phyloP scores from a whole-genome alignment of 208 protist species.

The Crithidia bombi region DNA sequence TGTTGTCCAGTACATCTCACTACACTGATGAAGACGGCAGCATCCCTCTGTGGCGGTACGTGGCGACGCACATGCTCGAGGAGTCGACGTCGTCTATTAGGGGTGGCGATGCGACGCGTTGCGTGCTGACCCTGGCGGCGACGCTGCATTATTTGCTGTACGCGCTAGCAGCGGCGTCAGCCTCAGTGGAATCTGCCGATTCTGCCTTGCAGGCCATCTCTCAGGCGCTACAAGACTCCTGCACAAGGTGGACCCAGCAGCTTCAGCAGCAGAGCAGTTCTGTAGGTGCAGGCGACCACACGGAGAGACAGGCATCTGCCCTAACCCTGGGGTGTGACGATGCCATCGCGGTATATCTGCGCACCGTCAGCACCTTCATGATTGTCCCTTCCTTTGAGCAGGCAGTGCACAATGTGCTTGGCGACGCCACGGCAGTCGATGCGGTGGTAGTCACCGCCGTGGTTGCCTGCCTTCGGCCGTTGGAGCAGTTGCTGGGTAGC shows the following conservation, averaged over 20 bases:
- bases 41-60: constrained; percentile 19
- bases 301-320: not conserved
- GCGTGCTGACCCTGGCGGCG: not conserved
- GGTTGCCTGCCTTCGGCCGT: constrained; percentile 13
- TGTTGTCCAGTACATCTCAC: not conserved
- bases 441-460: constrained; percentile 16
- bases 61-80: not conserved
- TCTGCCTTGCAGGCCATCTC: not conserved
- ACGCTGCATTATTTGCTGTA: constrained; percentile 9
- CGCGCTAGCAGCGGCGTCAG: not conserved
- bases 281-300: not conserved
- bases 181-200: not conserved
- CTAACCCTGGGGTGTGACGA: not conserved
- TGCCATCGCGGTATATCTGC: constrained; percentile 14
- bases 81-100: not conserved
- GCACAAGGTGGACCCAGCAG: not conserved
- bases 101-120: not conserved
- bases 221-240: not conserved
- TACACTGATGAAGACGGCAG: too few relatives aligned
- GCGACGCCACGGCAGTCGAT: not conserved
- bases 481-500: constrained; percentile 9
- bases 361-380: constrained; percentile 12
- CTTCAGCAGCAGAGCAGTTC: not conserved
- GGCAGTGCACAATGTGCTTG: constrained; percentile 1
- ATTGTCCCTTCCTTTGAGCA: constrained; percentile 8